These are phyloP conservation scores for Clarireedia sp. DNA, from an alignment of 2,329 filamentous ascomycete species.

Conservation along the genomic window DNA sequence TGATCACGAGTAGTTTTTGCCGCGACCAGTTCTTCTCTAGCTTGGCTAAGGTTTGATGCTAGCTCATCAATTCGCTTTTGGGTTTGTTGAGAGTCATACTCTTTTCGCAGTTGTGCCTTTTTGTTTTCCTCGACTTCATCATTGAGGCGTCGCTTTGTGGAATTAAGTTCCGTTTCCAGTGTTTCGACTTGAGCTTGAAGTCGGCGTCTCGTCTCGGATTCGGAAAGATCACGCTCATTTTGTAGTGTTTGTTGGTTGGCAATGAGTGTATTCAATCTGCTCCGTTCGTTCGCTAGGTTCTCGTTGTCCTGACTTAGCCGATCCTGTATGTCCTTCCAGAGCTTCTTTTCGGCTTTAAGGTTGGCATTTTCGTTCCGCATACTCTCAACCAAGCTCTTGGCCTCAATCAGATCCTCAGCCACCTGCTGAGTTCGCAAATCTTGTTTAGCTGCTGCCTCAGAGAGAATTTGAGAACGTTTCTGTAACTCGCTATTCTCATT, in stretches of 20 bases:
- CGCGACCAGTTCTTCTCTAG: conserved; percentile 78
- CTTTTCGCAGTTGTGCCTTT: conserved; percentile 74
- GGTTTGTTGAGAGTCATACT: conserved; percentile 80
- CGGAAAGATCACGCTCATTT: conserved; percentile 82
- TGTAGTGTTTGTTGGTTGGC: conserved; percentile 79
- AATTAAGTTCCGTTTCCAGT: conserved; percentile 69
- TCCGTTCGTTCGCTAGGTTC: conserved; percentile 72
- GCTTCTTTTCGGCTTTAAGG: conserved; percentile 85
- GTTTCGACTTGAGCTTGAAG: conserved; percentile 70
- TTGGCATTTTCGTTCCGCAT: conserved; percentile 87
- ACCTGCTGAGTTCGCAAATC: conserved; percentile 87
- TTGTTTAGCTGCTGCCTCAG: conserved; percentile 80
- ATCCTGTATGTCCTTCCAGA: conserved; percentile 91
- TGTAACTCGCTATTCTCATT: conserved; percentile 80
- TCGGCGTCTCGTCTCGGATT: conserved; percentile 73
- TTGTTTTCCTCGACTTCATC: conserved; percentile 79
- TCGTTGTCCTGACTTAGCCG: conserved; percentile 86
- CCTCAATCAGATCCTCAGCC: conserved; percentile 86
- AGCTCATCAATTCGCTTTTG: conserved; percentile 93
- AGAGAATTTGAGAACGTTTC: conserved; percentile 67
- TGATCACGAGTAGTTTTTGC: conserved; percentile 85
- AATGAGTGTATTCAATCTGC: conserved; percentile 73
- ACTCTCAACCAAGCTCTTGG: conserved; percentile 72
- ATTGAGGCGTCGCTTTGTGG: conserved; percentile 73
- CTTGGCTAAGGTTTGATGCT: conserved; percentile 67